Conservation (phyloP, 129 eudicot species). For the Tagetes erecta region DNA sequence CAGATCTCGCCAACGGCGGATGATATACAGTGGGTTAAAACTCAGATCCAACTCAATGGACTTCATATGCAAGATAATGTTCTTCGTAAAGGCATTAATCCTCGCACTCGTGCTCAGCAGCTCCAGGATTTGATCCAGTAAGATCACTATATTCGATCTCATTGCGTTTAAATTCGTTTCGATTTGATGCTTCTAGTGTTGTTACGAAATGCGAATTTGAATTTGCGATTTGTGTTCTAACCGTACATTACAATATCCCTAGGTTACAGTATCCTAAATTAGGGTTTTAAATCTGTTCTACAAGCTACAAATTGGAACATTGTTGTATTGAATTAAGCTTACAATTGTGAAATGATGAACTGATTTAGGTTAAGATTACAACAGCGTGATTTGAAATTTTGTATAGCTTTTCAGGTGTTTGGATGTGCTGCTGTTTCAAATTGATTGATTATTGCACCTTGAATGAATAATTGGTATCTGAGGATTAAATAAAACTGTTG, state of each 20-base stretch:
- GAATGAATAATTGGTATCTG: background rate
- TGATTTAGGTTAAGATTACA: background rate
- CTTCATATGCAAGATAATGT: constrained; percentile 85
- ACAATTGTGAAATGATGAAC: background rate
- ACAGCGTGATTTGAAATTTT: background rate
- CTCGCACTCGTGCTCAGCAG: constrained; percentile 87
- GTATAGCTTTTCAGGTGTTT: background rate
- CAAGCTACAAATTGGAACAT: background rate
- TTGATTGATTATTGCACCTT: background rate
- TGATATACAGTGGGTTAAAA: constrained; percentile 77
- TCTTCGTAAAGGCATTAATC: constrained; percentile 92
- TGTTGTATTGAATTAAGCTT: background rate
- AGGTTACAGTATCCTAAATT: background rate
- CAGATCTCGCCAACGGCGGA: constrained; percentile 57
- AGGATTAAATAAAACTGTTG: too few relatives aligned
- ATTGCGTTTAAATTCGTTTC: background rate
- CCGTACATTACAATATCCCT: background rate
- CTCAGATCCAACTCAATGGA: constrained; percentile 70
- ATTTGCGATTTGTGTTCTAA: background rate
- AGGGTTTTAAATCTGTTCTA: background rate
- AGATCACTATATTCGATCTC: background rate
- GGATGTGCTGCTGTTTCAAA: background rate
- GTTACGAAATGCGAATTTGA: background rate
- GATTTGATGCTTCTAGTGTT: background rate
- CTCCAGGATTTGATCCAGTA: constrained; percentile 83